Evolutionary conservation across 2,329 filamentous ascomycete species (phyloP).

Genomic region (Verticillium longisporum): DNA sequence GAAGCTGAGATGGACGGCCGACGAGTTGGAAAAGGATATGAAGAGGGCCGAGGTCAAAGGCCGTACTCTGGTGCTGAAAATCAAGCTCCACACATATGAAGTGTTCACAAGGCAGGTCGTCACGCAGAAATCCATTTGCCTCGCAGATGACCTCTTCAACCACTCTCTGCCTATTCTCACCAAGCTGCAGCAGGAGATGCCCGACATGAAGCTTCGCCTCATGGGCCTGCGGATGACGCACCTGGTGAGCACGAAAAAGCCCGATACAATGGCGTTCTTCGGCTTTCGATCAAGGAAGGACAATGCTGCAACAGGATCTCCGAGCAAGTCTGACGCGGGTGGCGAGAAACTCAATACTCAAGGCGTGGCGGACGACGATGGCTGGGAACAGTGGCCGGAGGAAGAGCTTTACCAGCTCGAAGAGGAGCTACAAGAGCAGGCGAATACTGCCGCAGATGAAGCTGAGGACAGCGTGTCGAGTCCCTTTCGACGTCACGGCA

Average conservation of each 20-base stretch:
- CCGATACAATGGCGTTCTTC: constrained; percentile 72
- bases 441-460: constrained; percentile 53
- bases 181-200: constrained; percentile 79
- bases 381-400: constrained; percentile 64
- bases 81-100: constrained; percentile 92
- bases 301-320: constrained; percentile 5
- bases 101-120: constrained; percentile 78
- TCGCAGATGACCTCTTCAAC: constrained; percentile 77
- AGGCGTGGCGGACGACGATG: constrained; percentile 26
- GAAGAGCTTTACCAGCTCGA: constrained; percentile 42
- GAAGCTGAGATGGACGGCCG: constrained; percentile 74
- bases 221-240: constrained; percentile 88
- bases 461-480: constrained; percentile 37
- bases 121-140: constrained; percentile 62
- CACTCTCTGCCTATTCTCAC: constrained; percentile 74
- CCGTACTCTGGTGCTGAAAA: constrained; percentile 82
- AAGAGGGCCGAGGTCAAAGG: constrained; percentile 75
- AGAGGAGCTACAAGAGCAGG: constrained; percentile 18
- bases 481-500: constrained; percentile 34
- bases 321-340: constrained; percentile 9
- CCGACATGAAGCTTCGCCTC: constrained; percentile 70
- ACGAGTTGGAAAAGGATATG: constrained; percentile 83
- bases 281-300: constrained; percentile 43
- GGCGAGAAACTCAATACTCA: constrained; percentile 27
- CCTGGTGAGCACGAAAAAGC: constrained; percentile 78